These are phyloP conservation scores for Talaromyces sp. DNA, from an alignment of 2,329 filamentous ascomycete species.

Conservation along the genomic window DNA sequence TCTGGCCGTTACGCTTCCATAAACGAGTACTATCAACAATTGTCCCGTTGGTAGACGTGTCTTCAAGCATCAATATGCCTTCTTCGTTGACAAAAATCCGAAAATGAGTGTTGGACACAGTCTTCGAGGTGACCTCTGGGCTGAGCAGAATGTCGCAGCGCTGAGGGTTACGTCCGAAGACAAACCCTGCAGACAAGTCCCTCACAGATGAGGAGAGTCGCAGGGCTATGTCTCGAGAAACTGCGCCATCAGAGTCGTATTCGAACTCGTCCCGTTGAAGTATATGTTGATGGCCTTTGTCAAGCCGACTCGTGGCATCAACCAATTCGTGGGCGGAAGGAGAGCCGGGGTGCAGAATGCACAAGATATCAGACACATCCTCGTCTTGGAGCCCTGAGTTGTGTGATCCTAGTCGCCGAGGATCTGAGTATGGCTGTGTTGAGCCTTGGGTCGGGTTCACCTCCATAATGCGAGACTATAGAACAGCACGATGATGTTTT, in stretches of 20 bases:
- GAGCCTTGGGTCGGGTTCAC: conserved; percentile 51
- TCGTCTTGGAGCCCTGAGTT: conserved; percentile 78
- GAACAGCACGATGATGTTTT: neutral
- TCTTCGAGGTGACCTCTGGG: conserved; percentile 64
- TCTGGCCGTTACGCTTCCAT: conserved; percentile 44
- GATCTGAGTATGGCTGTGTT: conserved; percentile 78
- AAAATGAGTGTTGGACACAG: conserved; percentile 94
- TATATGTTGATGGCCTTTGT: conserved; percentile 54
- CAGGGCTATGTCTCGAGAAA: conserved; percentile 64
- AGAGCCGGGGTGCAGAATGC: conserved; percentile 77
- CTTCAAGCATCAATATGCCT: conserved; percentile 84
- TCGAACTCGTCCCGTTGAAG: conserved; percentile 48
- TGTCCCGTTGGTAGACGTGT: conserved; percentile 94
- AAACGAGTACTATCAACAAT: conserved; percentile 72
- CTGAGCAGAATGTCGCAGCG: conserved; percentile 70
- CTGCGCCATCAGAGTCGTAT: conserved; percentile 31
- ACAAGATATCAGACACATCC: conserved; percentile 83
- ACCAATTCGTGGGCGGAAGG: conserved; percentile 68
- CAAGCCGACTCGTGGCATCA: conserved; percentile 45
- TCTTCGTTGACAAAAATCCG: conserved; percentile 86
- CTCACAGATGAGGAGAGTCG: conserved; percentile 71
- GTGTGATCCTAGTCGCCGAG: conserved; percentile 71
- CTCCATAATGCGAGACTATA: conserved; percentile 26
- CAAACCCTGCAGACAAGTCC: conserved; percentile 67
- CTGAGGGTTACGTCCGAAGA: conserved; percentile 72